Percentiles rank a stretch among this genome's conserved stretches.
phyloP scores from a whole-genome alignment of 2,329 filamentous ascomycete genomes.

The Chaetomiaceae sp. region DNA sequence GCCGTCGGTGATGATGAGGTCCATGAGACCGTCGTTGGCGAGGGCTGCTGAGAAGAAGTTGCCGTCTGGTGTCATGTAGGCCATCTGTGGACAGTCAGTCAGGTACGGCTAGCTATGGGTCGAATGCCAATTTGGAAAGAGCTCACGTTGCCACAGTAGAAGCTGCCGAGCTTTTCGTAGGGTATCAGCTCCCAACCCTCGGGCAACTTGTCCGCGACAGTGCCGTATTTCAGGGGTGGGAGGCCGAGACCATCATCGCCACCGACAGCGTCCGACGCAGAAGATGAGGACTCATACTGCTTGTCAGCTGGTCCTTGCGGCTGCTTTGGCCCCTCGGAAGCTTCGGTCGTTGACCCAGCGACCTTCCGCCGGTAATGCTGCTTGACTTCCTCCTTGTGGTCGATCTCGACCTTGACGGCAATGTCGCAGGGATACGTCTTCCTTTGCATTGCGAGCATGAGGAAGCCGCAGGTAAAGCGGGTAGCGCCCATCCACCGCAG shows the following conservation, averaged over 20 bases:
- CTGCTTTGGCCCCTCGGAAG: not conserved
- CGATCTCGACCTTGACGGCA: constrained; percentile 76
- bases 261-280: not conserved
- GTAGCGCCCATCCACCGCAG: constrained; percentile 87
- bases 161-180: constrained; percentile 78
- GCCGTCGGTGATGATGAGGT: constrained; percentile 76
- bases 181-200: constrained; percentile 70
- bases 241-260: constrained; percentile 45
- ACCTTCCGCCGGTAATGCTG: constrained; percentile 54
- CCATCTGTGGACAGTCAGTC: constrained; percentile 54
- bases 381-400: constrained; percentile 69
- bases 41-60: constrained; percentile 85
- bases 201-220: constrained; percentile 71
- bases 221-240: constrained; percentile 73
- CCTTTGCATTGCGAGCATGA: constrained; percentile 70
- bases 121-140: not conserved
- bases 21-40: constrained; percentile 79
- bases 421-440: constrained; percentile 85
- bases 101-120: not conserved
- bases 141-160: constrained; percentile 83
- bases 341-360: not conserved
- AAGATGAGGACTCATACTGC: not conserved
- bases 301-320: not conserved
- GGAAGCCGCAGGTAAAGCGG: constrained; percentile 79
- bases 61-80: constrained; percentile 79